Base-by-base conservation (phyloP, 371 early-diverging fungal genomes). In the Mortierella polycephala region DNA sequence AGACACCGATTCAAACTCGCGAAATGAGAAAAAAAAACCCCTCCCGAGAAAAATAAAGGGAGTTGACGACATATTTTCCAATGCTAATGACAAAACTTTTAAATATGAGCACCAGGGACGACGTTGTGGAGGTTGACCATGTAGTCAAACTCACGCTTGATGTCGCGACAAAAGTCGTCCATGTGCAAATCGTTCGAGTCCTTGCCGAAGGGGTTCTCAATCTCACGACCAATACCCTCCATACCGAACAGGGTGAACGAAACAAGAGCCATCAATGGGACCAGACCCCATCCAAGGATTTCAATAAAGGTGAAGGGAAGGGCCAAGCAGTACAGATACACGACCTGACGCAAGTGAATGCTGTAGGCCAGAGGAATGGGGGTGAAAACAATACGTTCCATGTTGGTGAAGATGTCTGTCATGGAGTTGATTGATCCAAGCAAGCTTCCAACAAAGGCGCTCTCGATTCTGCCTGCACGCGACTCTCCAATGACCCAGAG, bases 301-400 rank as follows among this genome's bases (percentile, higher is more conserved):
- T 63, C 44, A 1, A 86, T 69, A 57, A 92, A 77, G 39, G 89
- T 86, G 79, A 89, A 90, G 1, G 94, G 94, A 42, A 94, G 72
- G 0, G 85, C 73, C 16, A 92, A 45, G 45, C 90, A 69, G 67
- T 93, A 94, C 37, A 93, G 47, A 61, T 86, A 83, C 23, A 92
- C 74, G n/a, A 87, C 86, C 57, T 92, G 92, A 50, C 86, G 84
- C 74, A 94, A 80, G 75, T 94, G 95, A 66, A 93, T 87, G 37
- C 83, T 74, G 73, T 94, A 95, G 12, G 94, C 93, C 60, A 90
- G 55, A 1, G 95, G 95, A 56, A 94, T 90, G 10, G 95, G 95
- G 2, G 93, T 90, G 51, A 82, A 83, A n/a, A 89, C 77, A 62
- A 95, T 92, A 20, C 95, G 85, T 82, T 94, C 93, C 80, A 79